phyloP scores from a whole-genome alignment of 768 basidiomycete species.

The Leccinum fibrillosum region DNA sequence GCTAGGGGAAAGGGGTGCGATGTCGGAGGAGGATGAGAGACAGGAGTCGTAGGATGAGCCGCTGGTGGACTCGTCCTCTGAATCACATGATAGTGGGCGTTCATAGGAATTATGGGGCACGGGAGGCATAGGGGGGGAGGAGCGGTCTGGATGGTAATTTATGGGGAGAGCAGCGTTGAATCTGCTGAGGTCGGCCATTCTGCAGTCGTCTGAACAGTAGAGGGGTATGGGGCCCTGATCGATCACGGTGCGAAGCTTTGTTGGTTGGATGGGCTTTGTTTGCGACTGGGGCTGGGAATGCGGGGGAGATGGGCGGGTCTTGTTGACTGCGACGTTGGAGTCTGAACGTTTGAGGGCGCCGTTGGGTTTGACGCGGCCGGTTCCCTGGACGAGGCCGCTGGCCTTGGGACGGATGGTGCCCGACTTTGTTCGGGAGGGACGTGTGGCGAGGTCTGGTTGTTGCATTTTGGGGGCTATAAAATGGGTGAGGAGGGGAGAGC shows the following conservation, averaged over 20 bases:
- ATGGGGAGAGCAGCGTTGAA: slow-evolving; percentile 39
- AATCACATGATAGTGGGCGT: slow-evolving; percentile 23
- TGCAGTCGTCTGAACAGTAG: slow-evolving; percentile 81
- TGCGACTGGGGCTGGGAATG: slow-evolving; percentile 21
- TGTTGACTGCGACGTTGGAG: slow-evolving; percentile 18
- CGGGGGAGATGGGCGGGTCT: slow-evolving; percentile 12
- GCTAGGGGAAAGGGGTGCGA: slow-evolving; percentile 21
- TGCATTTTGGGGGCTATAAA: slow-evolving; percentile 28
- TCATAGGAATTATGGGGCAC: slow-evolving; percentile 40
- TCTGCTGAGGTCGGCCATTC: slow-evolving; percentile 52
- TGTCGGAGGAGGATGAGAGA: slow-evolving; percentile 24
- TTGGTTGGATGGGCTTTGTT: slow-evolving; percentile 29
- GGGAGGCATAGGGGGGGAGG: slow-evolving; percentile 38
- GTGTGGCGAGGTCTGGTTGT: slow-evolving; percentile 19
- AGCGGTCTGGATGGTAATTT: slow-evolving; percentile 44
- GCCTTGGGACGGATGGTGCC: slow-evolving; percentile 36
- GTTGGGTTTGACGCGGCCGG: slow-evolving; percentile 58
- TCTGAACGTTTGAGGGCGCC: slow-evolving; percentile 47
- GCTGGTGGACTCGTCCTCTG: slow-evolving; percentile 41
- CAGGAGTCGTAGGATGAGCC: slow-evolving; percentile 38
- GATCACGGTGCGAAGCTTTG: slow-evolving; percentile 65
- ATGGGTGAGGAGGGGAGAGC: slow-evolving; percentile 22
- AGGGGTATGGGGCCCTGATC: slow-evolving; percentile 78
- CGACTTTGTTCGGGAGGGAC: slow-evolving; percentile 34
- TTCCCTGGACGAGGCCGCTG: slow-evolving; percentile 63